These are phyloP conservation scores for Fusarium abutilonis DNA, from an alignment of 2,329 filamentous ascomycete species.

Conservation along the genomic window DNA sequence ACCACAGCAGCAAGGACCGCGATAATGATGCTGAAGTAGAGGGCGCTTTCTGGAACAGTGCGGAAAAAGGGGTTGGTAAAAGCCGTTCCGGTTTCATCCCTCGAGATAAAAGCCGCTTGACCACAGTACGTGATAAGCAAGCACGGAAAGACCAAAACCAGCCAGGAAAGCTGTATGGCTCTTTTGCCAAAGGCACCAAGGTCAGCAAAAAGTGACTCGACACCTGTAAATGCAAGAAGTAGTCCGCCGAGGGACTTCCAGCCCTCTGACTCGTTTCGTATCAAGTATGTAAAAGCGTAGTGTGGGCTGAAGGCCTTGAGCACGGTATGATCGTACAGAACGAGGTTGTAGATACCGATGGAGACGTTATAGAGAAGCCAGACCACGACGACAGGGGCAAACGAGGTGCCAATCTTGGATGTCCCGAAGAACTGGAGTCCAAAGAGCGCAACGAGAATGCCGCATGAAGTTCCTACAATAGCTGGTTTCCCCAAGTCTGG, in stretches of 20 bases:
- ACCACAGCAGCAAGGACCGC: slow-evolving; percentile 78
- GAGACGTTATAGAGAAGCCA: slow-evolving; percentile 72
- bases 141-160: slow-evolving; percentile 74
- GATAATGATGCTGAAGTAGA: slow-evolving; percentile 74
- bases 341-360: slow-evolving; percentile 72
- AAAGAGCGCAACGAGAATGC: slow-evolving; percentile 72
- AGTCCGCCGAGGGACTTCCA: slow-evolving; percentile 77
- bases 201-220: slow-evolving; percentile 83
- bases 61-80: slow-evolving; percentile 77
- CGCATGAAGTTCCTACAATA: slow-evolving; percentile 71
- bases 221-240: slow-evolving; percentile 77
- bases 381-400: slow-evolving; percentile 73
- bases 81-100: slow-evolving; percentile 57
- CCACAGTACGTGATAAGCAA: slow-evolving; percentile 73
- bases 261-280: slow-evolving; percentile 66
- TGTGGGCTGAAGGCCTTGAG: slow-evolving; percentile 67
- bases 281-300: slow-evolving; percentile 69
- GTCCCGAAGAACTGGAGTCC: slow-evolving; percentile 72
- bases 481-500: slow-evolving; percentile 64
- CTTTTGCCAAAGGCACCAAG: slow-evolving; percentile 76
- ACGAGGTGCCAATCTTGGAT: slow-evolving; percentile 65
- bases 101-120: slow-evolving; percentile 77
- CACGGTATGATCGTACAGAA: slow-evolving; percentile 62
- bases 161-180: slow-evolving; percentile 79
- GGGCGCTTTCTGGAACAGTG: slow-evolving; percentile 71